Base-by-base conservation (phyloP, 192 early-diverging fungal genomes). In the Obelidium mucronatum region DNA sequence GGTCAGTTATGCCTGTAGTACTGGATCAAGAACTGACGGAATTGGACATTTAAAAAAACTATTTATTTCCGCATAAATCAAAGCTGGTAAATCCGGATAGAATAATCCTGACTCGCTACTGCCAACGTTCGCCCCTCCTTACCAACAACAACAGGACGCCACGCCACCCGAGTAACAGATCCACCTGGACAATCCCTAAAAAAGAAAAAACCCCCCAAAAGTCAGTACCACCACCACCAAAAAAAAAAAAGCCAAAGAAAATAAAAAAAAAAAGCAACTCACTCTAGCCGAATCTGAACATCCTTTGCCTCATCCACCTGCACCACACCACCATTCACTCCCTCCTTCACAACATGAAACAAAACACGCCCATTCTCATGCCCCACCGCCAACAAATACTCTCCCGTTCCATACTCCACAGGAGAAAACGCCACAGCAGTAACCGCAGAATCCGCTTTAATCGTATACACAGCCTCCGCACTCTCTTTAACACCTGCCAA, bases 341-440 rank as follows among this genome's bases (percentile, higher is more conserved):
- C 36, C 15, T 65, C 34, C 11, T 4, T 13, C 34, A 68, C 1
- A 6, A 24, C n/a, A 77, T 67, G 30, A 31, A 82, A 42, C 3
- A 54, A n/a, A 53, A 97, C 83, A 1, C 86, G 79, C 0, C 97
- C 97, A 75, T 89, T 88, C 79, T 98, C 97, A 64, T 94, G 79
- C 35, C 94, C 97, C 31, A 88, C 87, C 30, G 94, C 95, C 52
- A 98, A 65, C 3, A 91, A 73, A 81, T 96, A 52, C 36, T 39
- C 40, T 48, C 52, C 34, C 76, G 5, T 55, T 55, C 35, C 17
- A 24, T 70, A 30, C 42, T 1, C 11, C 40, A 26, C 39, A n/a
- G 53, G 90, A 2, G 90, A 85, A 88, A 97, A 92, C 62, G 93
- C 94, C 5, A 97, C 78, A 6, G 95, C 90, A 2, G 96, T 98